Evolutionary conservation across 768 basidiomycete species (phyloP).

Genomic region (Auriscalpium microsporum): DNA sequence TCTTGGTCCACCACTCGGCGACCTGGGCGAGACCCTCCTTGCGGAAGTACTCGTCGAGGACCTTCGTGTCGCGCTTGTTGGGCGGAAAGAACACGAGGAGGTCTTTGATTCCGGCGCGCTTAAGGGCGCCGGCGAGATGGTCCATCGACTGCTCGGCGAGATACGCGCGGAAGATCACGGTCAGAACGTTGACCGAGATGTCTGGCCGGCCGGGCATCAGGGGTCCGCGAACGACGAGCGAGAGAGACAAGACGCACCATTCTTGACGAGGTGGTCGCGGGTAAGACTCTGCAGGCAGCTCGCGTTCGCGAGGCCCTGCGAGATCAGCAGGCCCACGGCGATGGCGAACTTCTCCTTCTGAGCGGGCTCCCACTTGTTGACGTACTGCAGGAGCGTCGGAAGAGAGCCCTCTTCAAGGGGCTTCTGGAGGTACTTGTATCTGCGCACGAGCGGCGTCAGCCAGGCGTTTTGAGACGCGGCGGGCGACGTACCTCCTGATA

Average conservation of each 20-base stretch:
- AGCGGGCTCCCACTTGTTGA: constrained; percentile 70
- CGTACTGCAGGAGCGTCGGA: constrained; percentile 80
- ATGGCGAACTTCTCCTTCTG: constrained; percentile 80
- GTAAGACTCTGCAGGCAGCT: constrained; percentile 73
- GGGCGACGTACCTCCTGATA: constrained; percentile 68
- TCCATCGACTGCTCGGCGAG: constrained; percentile 82
- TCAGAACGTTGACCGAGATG: constrained; percentile 68
- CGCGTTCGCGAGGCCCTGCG: constrained; percentile 75
- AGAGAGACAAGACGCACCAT: constrained; percentile 43
- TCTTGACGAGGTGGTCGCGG: constrained; percentile 94
- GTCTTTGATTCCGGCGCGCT: constrained; percentile 79
- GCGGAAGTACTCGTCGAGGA: constrained; percentile 83
- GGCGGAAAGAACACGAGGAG: constrained; percentile 81
- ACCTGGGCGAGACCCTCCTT: constrained; percentile 68
- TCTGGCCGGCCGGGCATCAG: constrained; percentile 36
- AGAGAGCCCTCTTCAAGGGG: constrained; percentile 84
- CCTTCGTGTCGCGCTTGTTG: constrained; percentile 66
- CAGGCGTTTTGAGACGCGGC: background rate
- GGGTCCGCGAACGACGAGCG: background rate
- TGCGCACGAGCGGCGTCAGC: constrained; percentile 22
- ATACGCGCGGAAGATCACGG: constrained; percentile 74
- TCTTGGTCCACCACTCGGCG: constrained; percentile 93
- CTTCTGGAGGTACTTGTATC: constrained; percentile 99
- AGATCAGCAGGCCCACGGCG: constrained; percentile 73
- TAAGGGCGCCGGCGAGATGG: constrained; percentile 74